Percentiles rank a stretch among this genome's conserved stretches.
phyloP scores from a whole-genome alignment of 2,329 filamentous ascomycete genomes.

The Fusarium sublunatum region DNA sequence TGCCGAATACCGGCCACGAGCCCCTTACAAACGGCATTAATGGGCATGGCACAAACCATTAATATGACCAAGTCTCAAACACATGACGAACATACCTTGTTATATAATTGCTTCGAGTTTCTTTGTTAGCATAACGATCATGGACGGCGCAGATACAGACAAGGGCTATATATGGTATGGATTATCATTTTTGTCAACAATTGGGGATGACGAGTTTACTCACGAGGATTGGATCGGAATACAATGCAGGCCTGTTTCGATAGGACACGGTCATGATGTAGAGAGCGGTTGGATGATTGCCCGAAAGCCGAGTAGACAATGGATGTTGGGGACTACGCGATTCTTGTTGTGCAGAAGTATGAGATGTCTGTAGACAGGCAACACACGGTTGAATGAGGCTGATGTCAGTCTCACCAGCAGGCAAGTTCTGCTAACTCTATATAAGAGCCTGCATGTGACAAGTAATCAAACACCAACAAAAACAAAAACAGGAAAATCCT shows the following conservation, averaged over 20 bases:
- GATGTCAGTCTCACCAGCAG: slow-evolving; percentile 14
- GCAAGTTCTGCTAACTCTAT: slow-evolving; percentile 8
- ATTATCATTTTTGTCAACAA: slow-evolving; percentile 38
- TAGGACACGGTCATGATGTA: slow-evolving; percentile 21
- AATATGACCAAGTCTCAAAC: slow-evolving; percentile 16
- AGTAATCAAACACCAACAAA: slow-evolving; percentile 28
- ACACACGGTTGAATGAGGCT: slow-evolving; percentile 15
- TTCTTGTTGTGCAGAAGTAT: slow-evolving; percentile 30
- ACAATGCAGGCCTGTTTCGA: slow-evolving; percentile 26
- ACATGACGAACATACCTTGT: slow-evolving; percentile 27
- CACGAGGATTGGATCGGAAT: slow-evolving; percentile 39
- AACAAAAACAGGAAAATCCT: background rate
- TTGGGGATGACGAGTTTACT: slow-evolving; percentile 21
- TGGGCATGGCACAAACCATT: slow-evolving; percentile 36
- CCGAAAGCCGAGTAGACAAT: slow-evolving; percentile 23
- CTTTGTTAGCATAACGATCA: slow-evolving; percentile 46
- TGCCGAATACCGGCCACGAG: slow-evolving; percentile 36
- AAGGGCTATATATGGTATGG: slow-evolving; percentile 25
- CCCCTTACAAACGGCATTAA: slow-evolving; percentile 48
- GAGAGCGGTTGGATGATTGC: slow-evolving; percentile 39
- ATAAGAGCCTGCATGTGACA: slow-evolving; percentile 24
- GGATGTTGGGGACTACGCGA: slow-evolving; percentile 5
- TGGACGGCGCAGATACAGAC: slow-evolving; percentile 43
- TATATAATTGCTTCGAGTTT: slow-evolving; percentile 42
- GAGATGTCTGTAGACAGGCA: slow-evolving; percentile 23